These are phyloP conservation scores for Blastobotrys buckinghamii DNA, from an alignment of 1,139 yeast species.

Conservation along the genomic window DNA sequence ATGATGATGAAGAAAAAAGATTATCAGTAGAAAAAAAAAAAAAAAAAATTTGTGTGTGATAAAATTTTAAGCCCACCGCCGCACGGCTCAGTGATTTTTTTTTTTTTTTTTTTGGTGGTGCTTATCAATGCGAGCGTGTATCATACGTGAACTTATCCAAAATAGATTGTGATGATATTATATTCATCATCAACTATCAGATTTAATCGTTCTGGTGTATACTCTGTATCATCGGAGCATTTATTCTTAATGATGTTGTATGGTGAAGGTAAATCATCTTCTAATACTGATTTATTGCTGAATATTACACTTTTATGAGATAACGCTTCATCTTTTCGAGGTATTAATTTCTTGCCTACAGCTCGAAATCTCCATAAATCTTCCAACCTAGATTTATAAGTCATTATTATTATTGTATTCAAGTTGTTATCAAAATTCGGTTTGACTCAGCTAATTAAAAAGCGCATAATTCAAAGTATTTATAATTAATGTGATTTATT, in stretches of 20 bases:
- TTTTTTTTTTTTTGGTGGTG: background rate
- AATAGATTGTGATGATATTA: background rate
- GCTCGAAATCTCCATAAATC: background rate
- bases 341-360: background rate
- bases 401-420: background rate
- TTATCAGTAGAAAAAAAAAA: background rate
- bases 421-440: background rate
- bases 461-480: too few relatives aligned
- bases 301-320: background rate
- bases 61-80: too few relatives aligned
- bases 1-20: background rate
- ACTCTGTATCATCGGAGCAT: background rate
- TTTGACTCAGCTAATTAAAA: too few relatives aligned
- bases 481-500: too few relatives aligned
- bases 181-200: background rate
- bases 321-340: background rate
- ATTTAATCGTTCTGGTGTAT: conserved; percentile 3
- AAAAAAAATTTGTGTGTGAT: background rate
- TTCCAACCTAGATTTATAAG: background rate
- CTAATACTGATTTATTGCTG: background rate
- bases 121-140: too few relatives aligned
- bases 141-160: background rate
- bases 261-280: background rate
- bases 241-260: background rate
- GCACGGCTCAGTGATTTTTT: background rate